phyloP scores from a whole-genome alignment of 2,329 filamentous ascomycete species.

The Cercospora nicotianae region DNA sequence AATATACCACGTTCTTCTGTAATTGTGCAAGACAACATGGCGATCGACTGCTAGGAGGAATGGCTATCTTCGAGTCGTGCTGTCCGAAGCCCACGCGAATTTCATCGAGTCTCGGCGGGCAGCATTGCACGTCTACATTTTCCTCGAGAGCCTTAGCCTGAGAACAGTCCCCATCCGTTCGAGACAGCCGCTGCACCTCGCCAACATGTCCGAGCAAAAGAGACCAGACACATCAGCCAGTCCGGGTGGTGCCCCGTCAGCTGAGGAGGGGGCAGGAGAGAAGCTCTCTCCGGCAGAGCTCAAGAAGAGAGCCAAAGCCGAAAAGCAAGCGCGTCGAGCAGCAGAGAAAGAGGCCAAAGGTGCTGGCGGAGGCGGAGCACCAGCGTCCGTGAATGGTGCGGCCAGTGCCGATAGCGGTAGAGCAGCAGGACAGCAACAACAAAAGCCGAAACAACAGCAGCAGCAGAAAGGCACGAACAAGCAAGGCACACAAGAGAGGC shows the following conservation, averaged over 20 bases:
- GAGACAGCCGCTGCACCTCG: neutral
- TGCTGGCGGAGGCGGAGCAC: constrained; percentile 8
- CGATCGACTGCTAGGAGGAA: neutral
- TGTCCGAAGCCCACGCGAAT: neutral
- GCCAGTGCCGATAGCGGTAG: constrained; percentile 21
- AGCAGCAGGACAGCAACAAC: constrained; percentile 22
- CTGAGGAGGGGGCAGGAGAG: constrained; percentile 30
- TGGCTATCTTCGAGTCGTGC: neutral
- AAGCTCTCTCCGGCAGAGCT: constrained; percentile 74
- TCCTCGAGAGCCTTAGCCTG: neutral
- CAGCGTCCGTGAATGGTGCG: constrained; percentile 16
- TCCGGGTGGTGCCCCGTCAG: constrained; percentile 21
- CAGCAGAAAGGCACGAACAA: constrained; percentile 37
- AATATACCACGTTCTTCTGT: neutral
- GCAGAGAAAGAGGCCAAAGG: constrained; percentile 37
- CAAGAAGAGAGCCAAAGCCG: constrained; percentile 86
- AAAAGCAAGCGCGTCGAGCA: constrained; percentile 83
- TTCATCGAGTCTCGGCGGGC: neutral
- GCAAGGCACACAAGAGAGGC: constrained; percentile 39
- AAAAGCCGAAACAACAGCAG: constrained; percentile 25
- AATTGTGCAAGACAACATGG: neutral
- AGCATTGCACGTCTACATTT: neutral
- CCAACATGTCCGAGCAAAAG: constrained; percentile 24
- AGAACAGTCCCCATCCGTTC: neutral
- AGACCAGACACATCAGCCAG: constrained; percentile 15